These are phyloP conservation scores for Hyaloscypha finlandica DNA, from an alignment of 495 filamentous ascomycete species.

Conservation along the genomic window DNA sequence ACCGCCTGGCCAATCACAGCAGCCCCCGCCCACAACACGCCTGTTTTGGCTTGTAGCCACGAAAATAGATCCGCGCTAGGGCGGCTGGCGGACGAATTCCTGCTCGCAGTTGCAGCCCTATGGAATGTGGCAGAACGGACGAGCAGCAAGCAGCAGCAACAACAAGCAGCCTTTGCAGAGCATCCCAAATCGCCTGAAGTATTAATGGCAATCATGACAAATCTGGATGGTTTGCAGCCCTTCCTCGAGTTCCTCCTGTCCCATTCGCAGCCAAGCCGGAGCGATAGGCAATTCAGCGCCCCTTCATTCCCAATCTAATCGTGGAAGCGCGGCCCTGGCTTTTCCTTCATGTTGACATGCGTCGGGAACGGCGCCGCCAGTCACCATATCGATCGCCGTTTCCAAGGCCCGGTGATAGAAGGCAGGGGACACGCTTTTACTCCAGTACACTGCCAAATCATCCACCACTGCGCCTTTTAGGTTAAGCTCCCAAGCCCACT, in stretches of 20 bases:
- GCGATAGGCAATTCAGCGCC: not conserved
- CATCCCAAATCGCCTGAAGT: no score
- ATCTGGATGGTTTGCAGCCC: not conserved
- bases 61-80: conserved; percentile 31
- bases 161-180: no score
- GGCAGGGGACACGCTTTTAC: not conserved
- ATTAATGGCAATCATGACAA: no score
- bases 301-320: not conserved
- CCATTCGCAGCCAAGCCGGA: not conserved
- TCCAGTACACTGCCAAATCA: not conserved
- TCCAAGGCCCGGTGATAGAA: conserved; percentile 3
- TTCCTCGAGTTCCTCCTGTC: not conserved
- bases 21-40: not conserved
- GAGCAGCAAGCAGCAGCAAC: no score
- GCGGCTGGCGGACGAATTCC: not conserved
- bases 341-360: conserved; percentile 5
- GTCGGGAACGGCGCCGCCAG: conserved; percentile 7
- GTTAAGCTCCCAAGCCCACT: not conserved
- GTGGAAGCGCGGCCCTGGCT: not conserved
- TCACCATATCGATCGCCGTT: conserved; percentile 4
- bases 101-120: conserved; percentile 20
- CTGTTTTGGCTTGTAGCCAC: conserved; percentile 12
- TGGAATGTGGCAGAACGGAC: not conserved
- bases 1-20: not conserved
- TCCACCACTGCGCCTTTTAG: not conserved